These are phyloP conservation scores for Acacia pycnantha DNA, from an alignment of 331 rosid genomes.

Conservation along the genomic window DNA sequence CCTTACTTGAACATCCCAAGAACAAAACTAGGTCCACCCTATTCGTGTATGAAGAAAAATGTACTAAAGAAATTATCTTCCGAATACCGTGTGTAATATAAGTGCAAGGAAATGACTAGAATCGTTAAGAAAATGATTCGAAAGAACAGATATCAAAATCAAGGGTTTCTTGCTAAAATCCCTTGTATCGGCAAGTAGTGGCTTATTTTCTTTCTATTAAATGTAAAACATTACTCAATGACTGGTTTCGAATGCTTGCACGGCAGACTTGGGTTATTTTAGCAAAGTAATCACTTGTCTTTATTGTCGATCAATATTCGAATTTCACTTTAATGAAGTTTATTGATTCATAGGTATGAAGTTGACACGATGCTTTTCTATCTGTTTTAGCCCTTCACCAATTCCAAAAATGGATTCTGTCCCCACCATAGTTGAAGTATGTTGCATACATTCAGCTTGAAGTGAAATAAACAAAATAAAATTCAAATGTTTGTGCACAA, in stretches of 20 bases:
- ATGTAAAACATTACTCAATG: not conserved
- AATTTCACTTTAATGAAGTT: slow-evolving; percentile 31
- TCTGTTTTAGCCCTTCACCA: slow-evolving; percentile 95
- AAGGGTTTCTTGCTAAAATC: no score
- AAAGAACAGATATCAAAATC: no score
- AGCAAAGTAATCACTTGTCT: not conserved
- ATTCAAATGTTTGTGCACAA: not conserved
- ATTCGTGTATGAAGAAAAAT: no score
- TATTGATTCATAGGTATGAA: no score
- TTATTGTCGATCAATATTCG: slow-evolving; percentile 2
- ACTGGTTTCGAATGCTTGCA: slow-evolving; percentile 1
- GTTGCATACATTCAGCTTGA: slow-evolving; percentile 18
- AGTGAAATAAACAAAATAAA: not conserved
- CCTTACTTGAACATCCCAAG: no score
- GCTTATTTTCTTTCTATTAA: not conserved
- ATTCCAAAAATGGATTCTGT: slow-evolving; percentile 78
- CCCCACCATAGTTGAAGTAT: slow-evolving; percentile 84
- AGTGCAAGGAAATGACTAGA: no score
- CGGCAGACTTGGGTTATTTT: slow-evolving; percentile 6
- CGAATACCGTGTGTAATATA: no score
- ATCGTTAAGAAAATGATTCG: no score
- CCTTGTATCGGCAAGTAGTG: no score
- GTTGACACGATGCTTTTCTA: slow-evolving; percentile 99
- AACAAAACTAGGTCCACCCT: no score
- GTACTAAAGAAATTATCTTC: no score